These are phyloP conservation scores for Phytopythium cucurbitacearum DNA, from an alignment of 352 stramenopile species.

Conservation along the genomic window DNA sequence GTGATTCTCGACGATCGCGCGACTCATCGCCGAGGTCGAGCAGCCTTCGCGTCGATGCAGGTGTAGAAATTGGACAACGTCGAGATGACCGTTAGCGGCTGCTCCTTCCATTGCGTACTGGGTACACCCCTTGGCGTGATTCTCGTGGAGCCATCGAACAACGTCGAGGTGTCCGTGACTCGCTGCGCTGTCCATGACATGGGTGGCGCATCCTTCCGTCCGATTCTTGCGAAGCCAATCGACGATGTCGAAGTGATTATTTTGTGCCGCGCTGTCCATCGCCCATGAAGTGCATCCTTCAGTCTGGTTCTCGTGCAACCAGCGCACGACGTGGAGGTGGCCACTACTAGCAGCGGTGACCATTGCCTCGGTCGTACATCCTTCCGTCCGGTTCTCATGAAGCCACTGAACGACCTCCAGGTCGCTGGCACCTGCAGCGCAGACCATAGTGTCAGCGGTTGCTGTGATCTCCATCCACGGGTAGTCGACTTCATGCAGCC, in stretches of 20 bases:
- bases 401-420: slow-evolving; percentile 20
- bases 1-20: slow-evolving; percentile 9
- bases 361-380: slow-evolving; percentile 28
- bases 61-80: slow-evolving; percentile 31
- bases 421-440: slow-evolving; percentile 17
- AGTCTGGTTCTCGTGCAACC: slow-evolving; percentile 9
- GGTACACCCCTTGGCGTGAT: slow-evolving; percentile 11
- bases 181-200: background rate
- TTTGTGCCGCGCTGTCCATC: slow-evolving; percentile 9
- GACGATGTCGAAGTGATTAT: background rate
- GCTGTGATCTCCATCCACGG: too few relatives aligned
- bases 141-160: background rate
- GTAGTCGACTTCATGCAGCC: too few relatives aligned
- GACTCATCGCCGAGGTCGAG: slow-evolving; percentile 21
- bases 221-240: slow-evolving; percentile 6
- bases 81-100: slow-evolving; percentile 13
- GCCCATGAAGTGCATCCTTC: slow-evolving; percentile 2
- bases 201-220: slow-evolving; percentile 5
- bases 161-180: background rate
- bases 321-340: slow-evolving; percentile 24
- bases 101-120: slow-evolving; percentile 22
- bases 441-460: slow-evolving; percentile 16
- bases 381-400: slow-evolving; percentile 16
- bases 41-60: slow-evolving; percentile 21
- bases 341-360: slow-evolving; percentile 22